Base-by-base conservation (phyloP, 768 basidiomycete genomes). In the Pleurotus sapidus region DNA sequence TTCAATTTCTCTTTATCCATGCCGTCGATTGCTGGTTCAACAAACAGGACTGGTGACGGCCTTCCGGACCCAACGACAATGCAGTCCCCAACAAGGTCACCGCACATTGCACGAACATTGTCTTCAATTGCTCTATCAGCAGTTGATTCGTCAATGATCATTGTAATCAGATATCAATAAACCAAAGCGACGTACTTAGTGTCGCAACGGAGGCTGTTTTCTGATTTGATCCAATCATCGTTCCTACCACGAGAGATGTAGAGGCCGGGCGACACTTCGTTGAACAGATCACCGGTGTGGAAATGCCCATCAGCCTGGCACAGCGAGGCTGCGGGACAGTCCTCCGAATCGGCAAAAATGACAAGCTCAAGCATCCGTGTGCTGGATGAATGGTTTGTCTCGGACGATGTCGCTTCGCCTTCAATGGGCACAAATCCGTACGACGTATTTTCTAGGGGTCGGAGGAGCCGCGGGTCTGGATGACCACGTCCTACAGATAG, bases 61-160 rank as follows among this genome's bases (percentile, higher is more conserved):
- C 89, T 83, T 34, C 88, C 88, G 51, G 81, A 79, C 24, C 89
- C 90, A 17, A 91, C 88, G 56, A 90, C 89, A 47, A 91, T 77
- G 72, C 89, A 91, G 59, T 88, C 86, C 5, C 81, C 76, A 63
- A 92, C 82, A 57, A 90, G 73, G 40, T 78, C 73, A 2, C 73
- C 79, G 67, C 90, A 93, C 60, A 81, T 84, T 38, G 77, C 71
- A 45, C 86, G 83, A n/a, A 84, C 77, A 63, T 90, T 88, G 60
- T 93, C 89, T 71, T 92, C 90, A 64, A 93, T 90, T 37, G 89
- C 81, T 60, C 84, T 84, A 37, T 46, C 37, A 60, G 63, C 60
- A 62, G 63, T 50, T 56, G 43, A 56, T 50, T 24, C 18, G 15
- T 39, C 20, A 30, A 53, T 23, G 2, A 25, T 5, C n/a, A 27